Percentiles rank a stretch among this genome's conserved stretches.
These are phyloP conservation scores for Zanthoxylum bungeanum DNA, from an alignment of 345 rosid species.

Conservation along the genomic window DNA sequence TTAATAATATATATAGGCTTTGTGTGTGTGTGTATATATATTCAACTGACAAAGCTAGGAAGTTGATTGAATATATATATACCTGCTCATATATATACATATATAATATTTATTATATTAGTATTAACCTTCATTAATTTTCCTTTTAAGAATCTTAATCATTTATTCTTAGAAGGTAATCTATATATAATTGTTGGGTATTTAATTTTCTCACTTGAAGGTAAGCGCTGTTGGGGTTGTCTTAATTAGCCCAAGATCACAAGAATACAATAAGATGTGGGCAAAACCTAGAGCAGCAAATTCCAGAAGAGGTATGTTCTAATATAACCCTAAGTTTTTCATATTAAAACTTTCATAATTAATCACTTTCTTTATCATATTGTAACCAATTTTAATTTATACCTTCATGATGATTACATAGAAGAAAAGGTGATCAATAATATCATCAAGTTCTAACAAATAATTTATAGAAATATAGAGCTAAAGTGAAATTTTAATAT, in stretches of 20 bases:
- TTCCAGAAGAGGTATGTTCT: constrained; percentile 25
- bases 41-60: constrained; percentile 9
- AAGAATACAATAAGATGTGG: constrained; percentile 23
- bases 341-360: no score
- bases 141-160: background rate
- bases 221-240: background rate
- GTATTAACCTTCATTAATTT: background rate
- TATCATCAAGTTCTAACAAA: no score
- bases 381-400: background rate
- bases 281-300: constrained; percentile 29
- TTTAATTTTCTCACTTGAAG: background rate
- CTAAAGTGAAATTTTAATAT: background rate
- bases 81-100: background rate
- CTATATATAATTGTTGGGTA: background rate
- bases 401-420: no score
- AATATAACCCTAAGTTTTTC: no score
- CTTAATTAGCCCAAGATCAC: background rate
- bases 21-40: background rate
- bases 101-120: no score
- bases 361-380: no score
- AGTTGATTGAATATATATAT: constrained; percentile 12
- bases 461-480: no score
- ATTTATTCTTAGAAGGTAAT: background rate
- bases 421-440: no score
- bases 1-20: background rate